Evolutionary conservation across 2,329 filamentous ascomycete genomes (phyloP), one percentile per base, ranked within the genome.

Genomic region (Chrysosporium keratinophilum): DNA sequence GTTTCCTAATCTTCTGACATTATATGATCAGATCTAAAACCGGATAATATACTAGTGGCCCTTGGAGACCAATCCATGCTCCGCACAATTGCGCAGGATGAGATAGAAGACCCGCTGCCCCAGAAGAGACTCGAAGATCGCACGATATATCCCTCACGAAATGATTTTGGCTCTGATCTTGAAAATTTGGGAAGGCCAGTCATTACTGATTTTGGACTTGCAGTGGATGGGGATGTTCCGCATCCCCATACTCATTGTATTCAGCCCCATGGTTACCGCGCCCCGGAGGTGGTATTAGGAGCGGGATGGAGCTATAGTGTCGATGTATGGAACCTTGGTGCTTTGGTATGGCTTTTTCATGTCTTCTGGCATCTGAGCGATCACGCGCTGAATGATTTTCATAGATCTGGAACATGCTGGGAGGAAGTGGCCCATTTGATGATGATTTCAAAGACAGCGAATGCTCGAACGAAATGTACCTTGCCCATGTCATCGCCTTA

Each of bases 231-330:
- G 31, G 58, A 64, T 56, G 43, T 9, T 12, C 6, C 11, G 19
- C 43, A 4, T 42, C 9, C n/a, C 10, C 15, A n/a, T n/a, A 55
- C 75, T 69, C 60, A 73, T 63, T 54, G 70, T 65, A 65, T 79
- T 70, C 57, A 82, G 66, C 68, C 68, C 55, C 65, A 69, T 52
- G 60, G 65, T 49, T 73, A 72, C 62, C 67, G 64, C 40, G 69
- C 67, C 5, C 70, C 68, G 53, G 69, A 73, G 60, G 69, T 72
- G 34, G 65, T 72, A 41, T 57, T 72, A 4, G 65, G 65, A 51
- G 65, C 59, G 58, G 65, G 67, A 46, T 73, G 67, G 69, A 62
- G 64, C 54, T 70, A 69, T 58, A 58, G 62, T 52, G 63, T 61
- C 17, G 70, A 72, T 63, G 69, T 73, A 51, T 73, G 68, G 70